Percentiles rank a stretch among this genome's conserved stretches.
phyloP scores from a whole-genome alignment of 202 grass and related monocot species.

The Eragrostis tef region DNA sequence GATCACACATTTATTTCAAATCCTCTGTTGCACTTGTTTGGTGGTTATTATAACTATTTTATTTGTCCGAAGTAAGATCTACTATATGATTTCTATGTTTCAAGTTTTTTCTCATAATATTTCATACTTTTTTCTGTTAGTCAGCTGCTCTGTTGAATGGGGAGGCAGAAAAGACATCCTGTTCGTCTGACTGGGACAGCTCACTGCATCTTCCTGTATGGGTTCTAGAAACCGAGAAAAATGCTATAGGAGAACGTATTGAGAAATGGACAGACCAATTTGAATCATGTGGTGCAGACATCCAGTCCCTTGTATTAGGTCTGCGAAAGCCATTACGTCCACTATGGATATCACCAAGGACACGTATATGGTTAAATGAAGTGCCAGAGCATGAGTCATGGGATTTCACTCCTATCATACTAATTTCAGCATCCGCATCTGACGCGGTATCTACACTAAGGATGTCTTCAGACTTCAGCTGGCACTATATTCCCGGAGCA shows the following conservation, averaged over 20 bases:
- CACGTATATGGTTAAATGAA: constrained; percentile 96
- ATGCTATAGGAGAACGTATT: constrained; percentile 66
- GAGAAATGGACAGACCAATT: constrained; percentile 68
- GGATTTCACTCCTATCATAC: constrained; percentile 86
- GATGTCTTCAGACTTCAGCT: constrained; percentile 72
- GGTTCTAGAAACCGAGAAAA: constrained; percentile 75
- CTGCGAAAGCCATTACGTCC: constrained; percentile 75
- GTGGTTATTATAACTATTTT: background rate
- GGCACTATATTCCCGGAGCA: constrained; percentile 85
- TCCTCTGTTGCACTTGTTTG: background rate
- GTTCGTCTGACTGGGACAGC: constrained; percentile 62
- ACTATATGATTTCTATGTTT: background rate
- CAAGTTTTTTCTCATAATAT: constrained; percentile 9
- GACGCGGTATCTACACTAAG: constrained; percentile 53
- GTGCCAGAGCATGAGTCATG: constrained; percentile 73
- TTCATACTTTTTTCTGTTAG: constrained; percentile 35
- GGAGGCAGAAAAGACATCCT: constrained; percentile 12
- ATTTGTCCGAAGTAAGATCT: background rate
- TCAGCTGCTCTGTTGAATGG: constrained; percentile 41
- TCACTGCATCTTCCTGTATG: constrained; percentile 82
- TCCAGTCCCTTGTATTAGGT: constrained; percentile 58
- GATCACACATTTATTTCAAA: background rate
- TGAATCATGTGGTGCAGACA: constrained; percentile 86
- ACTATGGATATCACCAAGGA: constrained; percentile 88
- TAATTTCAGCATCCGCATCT: constrained; percentile 76